phyloP scores from a whole-genome alignment of 768 basidiomycete genomes.

The Tricholoma saponaceum region DNA sequence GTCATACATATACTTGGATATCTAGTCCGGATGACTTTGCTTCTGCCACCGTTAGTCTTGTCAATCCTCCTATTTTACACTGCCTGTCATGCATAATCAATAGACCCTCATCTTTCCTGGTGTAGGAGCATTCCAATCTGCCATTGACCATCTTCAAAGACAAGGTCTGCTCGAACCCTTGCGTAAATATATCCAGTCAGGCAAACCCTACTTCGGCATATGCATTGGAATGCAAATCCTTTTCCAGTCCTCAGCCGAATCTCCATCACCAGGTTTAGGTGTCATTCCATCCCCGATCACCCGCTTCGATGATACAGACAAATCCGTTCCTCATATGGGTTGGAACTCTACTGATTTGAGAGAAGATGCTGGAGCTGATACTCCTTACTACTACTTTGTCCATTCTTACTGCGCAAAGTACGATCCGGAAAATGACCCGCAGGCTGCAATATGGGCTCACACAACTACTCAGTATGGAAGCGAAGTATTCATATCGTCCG shows the following conservation, averaged over 20 bases:
- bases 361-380: constrained; percentile 38
- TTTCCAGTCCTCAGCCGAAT: constrained; percentile 83
- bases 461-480: constrained; percentile 92
- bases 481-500: constrained; percentile 83
- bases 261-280: constrained; percentile 70
- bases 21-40: constrained; percentile 74
- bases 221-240: constrained; percentile 99
- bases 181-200: constrained; percentile 76
- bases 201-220: constrained; percentile 94
- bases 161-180: constrained; percentile 81
- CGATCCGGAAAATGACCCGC: constrained; percentile 47
- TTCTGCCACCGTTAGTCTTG: constrained; percentile 78
- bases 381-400: constrained; percentile 92
- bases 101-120: constrained; percentile 97
- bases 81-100: constrained; percentile 14
- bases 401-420: constrained; percentile 91
- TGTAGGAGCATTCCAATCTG: constrained; percentile 90
- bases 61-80: background rate
- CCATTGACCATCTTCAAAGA: constrained; percentile 68
- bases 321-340: constrained; percentile 96
- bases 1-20: constrained; percentile 89
- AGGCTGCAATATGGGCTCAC: constrained; percentile 72
- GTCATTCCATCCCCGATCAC: constrained; percentile 81
- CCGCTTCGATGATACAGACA: constrained; percentile 64
- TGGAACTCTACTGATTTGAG: constrained; percentile 79